These are phyloP conservation scores for Allantophomopsis lycopodina DNA, from an alignment of 2,329 filamentous ascomycete genomes.

Conservation along the genomic window DNA sequence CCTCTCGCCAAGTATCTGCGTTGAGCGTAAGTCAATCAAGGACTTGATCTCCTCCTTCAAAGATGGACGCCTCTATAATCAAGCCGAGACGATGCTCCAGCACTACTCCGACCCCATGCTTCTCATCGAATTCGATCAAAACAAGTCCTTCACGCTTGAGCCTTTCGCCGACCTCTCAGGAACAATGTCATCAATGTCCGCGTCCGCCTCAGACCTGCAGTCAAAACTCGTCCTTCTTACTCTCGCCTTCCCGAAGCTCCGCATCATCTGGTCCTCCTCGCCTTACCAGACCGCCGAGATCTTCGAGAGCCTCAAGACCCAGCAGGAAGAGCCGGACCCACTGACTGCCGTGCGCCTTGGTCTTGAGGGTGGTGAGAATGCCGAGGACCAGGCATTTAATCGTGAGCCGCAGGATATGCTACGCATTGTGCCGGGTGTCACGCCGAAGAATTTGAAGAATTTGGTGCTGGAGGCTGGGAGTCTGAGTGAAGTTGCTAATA, in stretches of 20 bases:
- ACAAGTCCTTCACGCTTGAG: slow-evolving; percentile 92
- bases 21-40: slow-evolving; percentile 86
- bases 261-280: slow-evolving; percentile 86
- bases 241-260: slow-evolving; percentile 76
- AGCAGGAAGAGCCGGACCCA: slow-evolving; percentile 82
- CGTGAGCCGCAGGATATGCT: slow-evolving; percentile 86
- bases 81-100: slow-evolving; percentile 87
- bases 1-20: slow-evolving; percentile 76
- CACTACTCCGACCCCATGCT: slow-evolving; percentile 86
- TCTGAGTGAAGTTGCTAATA: slow-evolving; percentile 74
- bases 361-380: slow-evolving; percentile 47
- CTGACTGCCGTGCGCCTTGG: slow-evolving; percentile 75
- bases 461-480: slow-evolving; percentile 63
- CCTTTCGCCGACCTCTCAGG: slow-evolving; percentile 55
- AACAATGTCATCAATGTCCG: slow-evolving; percentile 47
- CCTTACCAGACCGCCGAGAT: slow-evolving; percentile 97
- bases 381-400: slow-evolving; percentile 63
- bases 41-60: slow-evolving; percentile 87
- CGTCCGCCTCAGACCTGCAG: slow-evolving; percentile 62
- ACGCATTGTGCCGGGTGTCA: slow-evolving; percentile 70
- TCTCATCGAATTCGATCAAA: slow-evolving; percentile 94
- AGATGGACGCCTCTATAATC: slow-evolving; percentile 81
- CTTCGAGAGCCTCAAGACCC: slow-evolving; percentile 83
- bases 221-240: slow-evolving; percentile 86
- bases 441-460: slow-evolving; percentile 60